Evolutionary conservation across 805 yeast genomes (phyloP), one percentile per base, ranked within the genome.

Genomic region (Nakazawaea siamensis): DNA sequence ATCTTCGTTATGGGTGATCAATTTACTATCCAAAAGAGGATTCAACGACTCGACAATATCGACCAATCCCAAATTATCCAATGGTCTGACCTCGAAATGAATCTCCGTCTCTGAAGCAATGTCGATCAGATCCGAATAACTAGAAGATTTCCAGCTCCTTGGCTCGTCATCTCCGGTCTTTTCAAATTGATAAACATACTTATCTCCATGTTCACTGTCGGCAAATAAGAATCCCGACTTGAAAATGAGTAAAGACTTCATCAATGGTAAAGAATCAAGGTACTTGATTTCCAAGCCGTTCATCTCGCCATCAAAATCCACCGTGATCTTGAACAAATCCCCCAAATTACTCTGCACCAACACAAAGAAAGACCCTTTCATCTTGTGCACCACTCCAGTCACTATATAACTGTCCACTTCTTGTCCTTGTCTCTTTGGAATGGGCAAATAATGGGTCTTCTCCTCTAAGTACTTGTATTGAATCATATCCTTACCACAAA

Each of bases 201-300:
- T 83, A 47, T 80, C 76, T 19, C 80, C 76, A 38, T 62, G 54
- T 38, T 79, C 79, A 7, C 76, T 60, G 41, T 78, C 76, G 1
- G 80, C 81, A 51, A 74, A 83, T 24, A 90, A 47, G 43, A 76
- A 81, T 0, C 97, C 98, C 5, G 82, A 69, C 43, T 70, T 79
- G 42, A 87, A 66, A 27, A 90, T 73, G 26, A 67, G 60, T 10
- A 90, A 46, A 4, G 67, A 51, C 15, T 64, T 61, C 18, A 82
- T 68, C 1, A 68, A 52, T 2, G 87, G 82, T 24, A 84, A 65
- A 0, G 94, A 68, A 49, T 84, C 96, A 54, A 90, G 88, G 48
- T 81, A 87, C 12, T 72, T 62, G 11, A 81, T 63, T n/a, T 61
- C 50, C 8, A 80, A 49, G 2, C 55, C 46, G 2, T 60, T 59